Percentiles rank a stretch among this genome's conserved stretches.
These are phyloP conservation scores for Neopestalotiopsis sp. DNA, from an alignment of 2,329 filamentous ascomycete genomes.

Conservation along the genomic window DNA sequence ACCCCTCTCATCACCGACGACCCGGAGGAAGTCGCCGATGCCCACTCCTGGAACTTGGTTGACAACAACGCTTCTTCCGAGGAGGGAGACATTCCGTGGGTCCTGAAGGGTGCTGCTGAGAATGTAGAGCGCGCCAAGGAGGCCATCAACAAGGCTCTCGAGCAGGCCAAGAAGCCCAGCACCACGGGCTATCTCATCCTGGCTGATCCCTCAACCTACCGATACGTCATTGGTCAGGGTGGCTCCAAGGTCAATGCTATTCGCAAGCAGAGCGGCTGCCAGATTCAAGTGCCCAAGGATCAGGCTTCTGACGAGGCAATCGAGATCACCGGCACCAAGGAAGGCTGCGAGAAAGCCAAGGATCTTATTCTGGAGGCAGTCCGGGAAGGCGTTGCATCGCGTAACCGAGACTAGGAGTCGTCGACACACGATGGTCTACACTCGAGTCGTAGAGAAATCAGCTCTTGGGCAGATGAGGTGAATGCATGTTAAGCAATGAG, in stretches of 20 bases:
- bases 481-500: background rate
- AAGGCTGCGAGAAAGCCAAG: conserved; percentile 85
- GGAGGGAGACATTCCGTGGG: conserved; percentile 84
- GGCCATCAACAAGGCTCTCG: conserved; percentile 74
- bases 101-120: conserved; percentile 79
- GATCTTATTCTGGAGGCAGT: conserved; percentile 89
- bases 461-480: conserved; percentile 13
- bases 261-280: conserved; percentile 88
- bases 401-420: conserved; percentile 36
- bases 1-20: conserved; percentile 96
- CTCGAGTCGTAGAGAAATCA: background rate
- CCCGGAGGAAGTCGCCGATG: conserved; percentile 65
- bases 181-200: conserved; percentile 87
- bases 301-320: conserved; percentile 82
- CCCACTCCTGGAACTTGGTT: conserved; percentile 84
- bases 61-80: conserved; percentile 63
- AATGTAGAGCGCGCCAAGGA: conserved; percentile 83
- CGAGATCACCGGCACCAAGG: conserved; percentile 80
- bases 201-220: conserved; percentile 87
- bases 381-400: conserved; percentile 55
- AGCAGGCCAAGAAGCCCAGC: conserved; percentile 71
- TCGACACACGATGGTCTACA: background rate
- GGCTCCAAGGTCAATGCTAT: conserved; percentile 94
- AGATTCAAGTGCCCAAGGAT: conserved; percentile 89
- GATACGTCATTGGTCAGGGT: conserved; percentile 86